Evolutionary conservation across 345 rosid genomes (phyloP).

Genomic region (Lenwebbia sp.): DNA sequence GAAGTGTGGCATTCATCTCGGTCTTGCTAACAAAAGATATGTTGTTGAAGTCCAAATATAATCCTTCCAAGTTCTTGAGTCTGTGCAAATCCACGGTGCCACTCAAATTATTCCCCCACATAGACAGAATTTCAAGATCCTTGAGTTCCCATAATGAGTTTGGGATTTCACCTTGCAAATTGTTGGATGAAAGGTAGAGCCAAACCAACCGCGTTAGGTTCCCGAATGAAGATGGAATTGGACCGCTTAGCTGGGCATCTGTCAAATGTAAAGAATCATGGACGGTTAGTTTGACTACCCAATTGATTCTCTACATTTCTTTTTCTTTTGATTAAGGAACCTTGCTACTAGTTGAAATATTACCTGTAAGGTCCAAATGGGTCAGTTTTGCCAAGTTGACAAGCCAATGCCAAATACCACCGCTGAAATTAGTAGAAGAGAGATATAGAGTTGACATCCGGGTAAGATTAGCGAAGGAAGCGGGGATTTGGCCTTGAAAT

Average conservation of each 20-base stretch:
- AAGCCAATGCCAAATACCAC: background rate
- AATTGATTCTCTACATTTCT: background rate
- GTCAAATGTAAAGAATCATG: background rate
- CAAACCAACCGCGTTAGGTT: background rate
- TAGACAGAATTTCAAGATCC: rapidly evolving
- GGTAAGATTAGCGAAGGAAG: background rate
- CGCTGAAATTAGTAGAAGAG: background rate
- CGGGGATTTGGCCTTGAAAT: background rate
- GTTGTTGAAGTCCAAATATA: no score
- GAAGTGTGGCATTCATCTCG: no score
- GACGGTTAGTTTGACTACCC: background rate
- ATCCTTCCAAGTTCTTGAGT: no score
- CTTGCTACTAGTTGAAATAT: background rate
- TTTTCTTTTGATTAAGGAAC: background rate
- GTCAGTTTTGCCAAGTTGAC: background rate
- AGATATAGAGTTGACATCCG: background rate
- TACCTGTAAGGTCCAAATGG: background rate
- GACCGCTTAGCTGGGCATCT: background rate
- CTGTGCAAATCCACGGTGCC: no score
- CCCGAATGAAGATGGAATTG: background rate
- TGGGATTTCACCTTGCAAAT: background rate
- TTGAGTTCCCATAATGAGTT: background rate
- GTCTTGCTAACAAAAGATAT: no score
- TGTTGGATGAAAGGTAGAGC: rapidly evolving
- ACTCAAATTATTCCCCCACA: background rate